Evolutionary conservation across 2,329 filamentous ascomycete genomes (phyloP), one percentile per base, ranked within the genome.

Genomic region (Rasamsonia emersonii): DNA sequence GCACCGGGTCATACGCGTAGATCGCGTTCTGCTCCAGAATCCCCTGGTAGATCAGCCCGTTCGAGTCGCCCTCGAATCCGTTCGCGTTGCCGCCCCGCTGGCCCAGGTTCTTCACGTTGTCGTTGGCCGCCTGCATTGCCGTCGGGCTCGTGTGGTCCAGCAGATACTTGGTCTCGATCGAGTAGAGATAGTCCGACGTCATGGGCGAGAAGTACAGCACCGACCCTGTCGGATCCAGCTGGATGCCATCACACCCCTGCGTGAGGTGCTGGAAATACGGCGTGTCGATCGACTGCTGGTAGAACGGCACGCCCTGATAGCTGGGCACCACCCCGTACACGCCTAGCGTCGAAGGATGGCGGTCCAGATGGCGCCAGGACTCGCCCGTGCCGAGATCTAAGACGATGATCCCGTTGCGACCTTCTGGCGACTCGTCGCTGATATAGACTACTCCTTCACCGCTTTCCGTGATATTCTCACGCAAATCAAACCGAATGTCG

Each of bases 1-100:
- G 54, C 3, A 47, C 52, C 4, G 53, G 54, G 34, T 67, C 61
- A 39, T 58, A 67, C 30, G 60, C 61, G 44, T 59, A 67, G 9
- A 68, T 56, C 0, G 60, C 62, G 36, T 68, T 68, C 11, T 61
- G 51, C 38, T 58, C 54, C 1, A 62, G 64, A 58, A 67, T 67
- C 16, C 63, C 49, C 53, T 66, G 62, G 36, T 67, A 68, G 9
- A 67, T 53, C 6, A 60, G 51, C 1, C 64, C 63, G 11, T 62
- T 55, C 16, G 44, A 56, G 33, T 68, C 63, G 8, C 57, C 58
- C 10, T 63, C 52, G 40, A 66, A 68, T 2, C 63, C 62, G 35
- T 68, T 67, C 4, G 59, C 62, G 18, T 65, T 58, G 1, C 62
- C 62, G 4, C 65, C 64, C 2, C 63, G 51, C 35, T 64, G 54